A percentile compares a stretch with the other conserved stretches of the same genome.
Evolutionary conservation across 495 filamentous ascomycete genomes (phyloP).

Genomic region (Aspergillus egyptiacus): DNA sequence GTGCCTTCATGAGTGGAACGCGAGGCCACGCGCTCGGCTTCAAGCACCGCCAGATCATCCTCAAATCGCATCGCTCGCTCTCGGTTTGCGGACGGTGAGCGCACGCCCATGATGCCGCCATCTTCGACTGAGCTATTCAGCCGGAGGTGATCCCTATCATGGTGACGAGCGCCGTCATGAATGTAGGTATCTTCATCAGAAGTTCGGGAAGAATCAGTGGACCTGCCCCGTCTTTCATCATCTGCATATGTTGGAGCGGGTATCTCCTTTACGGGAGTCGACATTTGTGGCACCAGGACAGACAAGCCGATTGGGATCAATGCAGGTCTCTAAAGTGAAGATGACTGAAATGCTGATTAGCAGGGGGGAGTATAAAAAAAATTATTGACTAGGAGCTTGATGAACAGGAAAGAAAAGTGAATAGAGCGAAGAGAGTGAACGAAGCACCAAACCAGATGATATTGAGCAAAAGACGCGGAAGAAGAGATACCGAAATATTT

Average conservation of each 20-base stretch:
- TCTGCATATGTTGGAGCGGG: conserved; percentile 22
- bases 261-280: conserved; percentile 45
- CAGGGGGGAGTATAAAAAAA: neutral
- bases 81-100: conserved; percentile 48
- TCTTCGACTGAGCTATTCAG: conserved; percentile 33
- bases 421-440: neutral
- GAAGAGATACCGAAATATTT: neutral
- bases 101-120: conserved; percentile 22
- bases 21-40: conserved; percentile 71
- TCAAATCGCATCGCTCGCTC: conserved; percentile 69
- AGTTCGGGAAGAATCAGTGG: conserved; percentile 25
- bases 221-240: conserved; percentile 16
- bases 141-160: conserved; percentile 25
- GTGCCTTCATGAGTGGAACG: conserved; percentile 43
- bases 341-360: neutral
- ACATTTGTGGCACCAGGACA: conserved; percentile 46
- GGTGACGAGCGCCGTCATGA: conserved; percentile 23
- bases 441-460: neutral
- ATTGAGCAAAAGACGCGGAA: too few relatives aligned
- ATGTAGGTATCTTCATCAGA: conserved; percentile 39
- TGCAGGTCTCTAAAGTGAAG: neutral
- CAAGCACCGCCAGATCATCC: conserved; percentile 79
- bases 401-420: conserved; percentile 2
- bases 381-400: neutral
- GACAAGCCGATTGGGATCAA: neutral